Base-by-base conservation (phyloP, 805 yeast species). In the Sugiyamaella qingdaonensis region DNA sequence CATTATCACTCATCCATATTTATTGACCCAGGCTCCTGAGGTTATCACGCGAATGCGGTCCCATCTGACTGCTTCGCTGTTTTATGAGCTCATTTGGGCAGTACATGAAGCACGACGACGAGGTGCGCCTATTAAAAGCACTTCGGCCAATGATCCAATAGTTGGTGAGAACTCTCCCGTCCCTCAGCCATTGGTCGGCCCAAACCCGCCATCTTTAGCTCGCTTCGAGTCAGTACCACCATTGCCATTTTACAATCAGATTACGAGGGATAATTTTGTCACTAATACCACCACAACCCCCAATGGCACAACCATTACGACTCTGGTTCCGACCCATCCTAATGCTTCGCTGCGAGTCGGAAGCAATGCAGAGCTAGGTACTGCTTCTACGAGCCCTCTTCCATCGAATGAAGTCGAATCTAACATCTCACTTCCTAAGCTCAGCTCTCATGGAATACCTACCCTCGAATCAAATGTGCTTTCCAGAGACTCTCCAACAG, bases 21-120 rank as follows among this genome's bases (percentile, higher is more conserved):
- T 91, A 5, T 85, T 89, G 61, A 77, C 83, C 2, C 82, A 81
- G 54, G 78, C 82, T 10, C 82, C 81, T n/a, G 85, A 87, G 2
- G 86, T 91, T 31, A 87, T 91, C 47, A 79, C 87, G 2, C 77
- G 91, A 54, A 91, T 91, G 95, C 78, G 97, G 63, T 88, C 96
- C 0, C 97, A 91, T 68, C 74, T 91, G 60, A 86, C 97, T 0
- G 96, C 94, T 1, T 89, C 97, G 0, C 69, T 91, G 49, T 91
- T 91, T 62, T 91, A 91, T 65, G 97, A 91, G 68, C 75, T 91
- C 49, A 92, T 91, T 10, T 90, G 96, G 90, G 86, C 95, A 67
- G 85, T 91, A 46, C 97, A 91, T 68, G 97, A 91, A 64, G 97
- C 96, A 0, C 77, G 95, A 66, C 76, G 97, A 65, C 74, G 95